These are phyloP conservation scores for Triadica sebifera DNA, from an alignment of 345 rosid species.

Conservation along the genomic window DNA sequence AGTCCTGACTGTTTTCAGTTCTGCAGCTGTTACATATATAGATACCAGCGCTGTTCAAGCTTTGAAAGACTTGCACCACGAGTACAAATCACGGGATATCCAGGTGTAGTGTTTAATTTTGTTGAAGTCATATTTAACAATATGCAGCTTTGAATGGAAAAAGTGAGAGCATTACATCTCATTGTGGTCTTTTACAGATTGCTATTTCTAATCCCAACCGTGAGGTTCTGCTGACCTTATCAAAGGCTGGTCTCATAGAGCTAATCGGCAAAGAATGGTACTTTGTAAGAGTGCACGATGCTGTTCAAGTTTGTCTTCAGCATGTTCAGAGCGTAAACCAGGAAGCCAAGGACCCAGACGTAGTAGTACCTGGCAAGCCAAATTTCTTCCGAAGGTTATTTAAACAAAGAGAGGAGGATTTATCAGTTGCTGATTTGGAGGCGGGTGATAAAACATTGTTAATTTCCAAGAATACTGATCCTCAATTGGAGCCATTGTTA, in stretches of 20 bases:
- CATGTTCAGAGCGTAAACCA: constrained; percentile 58
- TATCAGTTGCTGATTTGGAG: constrained; percentile 45
- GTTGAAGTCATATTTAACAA: background rate
- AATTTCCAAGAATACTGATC: constrained; percentile 23
- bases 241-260: constrained; percentile 73
- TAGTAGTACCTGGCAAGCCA: constrained; percentile 33
- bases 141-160: background rate
- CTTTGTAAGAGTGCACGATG: constrained; percentile 92
- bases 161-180: background rate
- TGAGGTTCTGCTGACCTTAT: constrained; percentile 69
- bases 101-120: constrained; percentile 44
- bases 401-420: constrained; percentile 41
- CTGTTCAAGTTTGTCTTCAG: constrained; percentile 92
- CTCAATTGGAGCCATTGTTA: constrained; percentile 67
- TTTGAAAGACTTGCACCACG: constrained; percentile 81
- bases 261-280: constrained; percentile 89
- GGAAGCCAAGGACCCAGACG: constrained; percentile 22
- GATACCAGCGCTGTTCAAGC: constrained; percentile 96
- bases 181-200: constrained; percentile 40
- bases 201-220: constrained; percentile 88
- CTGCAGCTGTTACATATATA: constrained; percentile 79
- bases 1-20: background rate
- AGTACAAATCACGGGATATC: constrained; percentile 76
- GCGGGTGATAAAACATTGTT: constrained; percentile 37
- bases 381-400: constrained; percentile 49